Conservation (phyloP, 2,329 filamentous ascomycete species). For the Macrophomina tecta region DNA sequence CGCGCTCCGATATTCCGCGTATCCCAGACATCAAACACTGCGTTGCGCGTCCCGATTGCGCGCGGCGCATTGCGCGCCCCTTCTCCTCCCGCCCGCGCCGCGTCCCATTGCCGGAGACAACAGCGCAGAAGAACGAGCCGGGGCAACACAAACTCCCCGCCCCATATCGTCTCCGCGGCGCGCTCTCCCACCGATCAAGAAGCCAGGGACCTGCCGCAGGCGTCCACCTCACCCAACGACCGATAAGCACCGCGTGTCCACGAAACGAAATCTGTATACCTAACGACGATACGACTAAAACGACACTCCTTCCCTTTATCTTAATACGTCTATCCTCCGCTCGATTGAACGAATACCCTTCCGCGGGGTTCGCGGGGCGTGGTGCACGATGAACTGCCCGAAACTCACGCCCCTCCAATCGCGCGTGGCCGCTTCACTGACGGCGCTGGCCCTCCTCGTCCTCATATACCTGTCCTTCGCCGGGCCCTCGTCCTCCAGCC, state of each 20-base stretch:
- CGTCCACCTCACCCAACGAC: too few species aligned
- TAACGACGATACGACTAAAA: background rate
- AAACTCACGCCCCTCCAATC: constrained; percentile 73
- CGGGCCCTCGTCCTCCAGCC: constrained; percentile 43
- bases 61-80: background rate
- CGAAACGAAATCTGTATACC: too few species aligned
- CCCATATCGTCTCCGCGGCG: too few species aligned
- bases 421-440: constrained; percentile 71
- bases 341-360: too few species aligned
- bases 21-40: background rate
- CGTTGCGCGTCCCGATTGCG: background rate
- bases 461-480: constrained; percentile 65
- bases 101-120: background rate
- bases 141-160: background rate
- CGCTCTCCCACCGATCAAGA: too few species aligned
- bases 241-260: too few species aligned
- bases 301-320: background rate
- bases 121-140: background rate
- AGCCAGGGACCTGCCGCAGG: too few species aligned
- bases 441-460: constrained; percentile 65
- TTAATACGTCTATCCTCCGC: too few species aligned
- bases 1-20: background rate
- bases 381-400: background rate
- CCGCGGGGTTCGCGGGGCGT: background rate
- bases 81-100: background rate